Percentiles rank a stretch among this genome's conserved stretches.
Conservation (phyloP, 371 early-diverging fungal genomes). For the Basidiobolus heterosporus region DNA sequence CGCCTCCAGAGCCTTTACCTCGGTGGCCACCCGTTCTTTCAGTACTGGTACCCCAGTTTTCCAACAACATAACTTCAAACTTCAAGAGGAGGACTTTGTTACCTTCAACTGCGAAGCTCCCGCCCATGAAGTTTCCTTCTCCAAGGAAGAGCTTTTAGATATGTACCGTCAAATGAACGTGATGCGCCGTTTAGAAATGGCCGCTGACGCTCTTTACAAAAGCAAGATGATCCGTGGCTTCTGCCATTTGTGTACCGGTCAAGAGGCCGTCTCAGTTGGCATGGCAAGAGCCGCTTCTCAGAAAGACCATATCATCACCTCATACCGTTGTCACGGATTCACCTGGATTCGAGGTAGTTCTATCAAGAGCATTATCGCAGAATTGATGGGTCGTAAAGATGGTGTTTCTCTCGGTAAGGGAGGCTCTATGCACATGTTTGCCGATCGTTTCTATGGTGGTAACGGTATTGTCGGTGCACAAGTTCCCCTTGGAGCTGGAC, state of each 20-base stretch:
- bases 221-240: conserved; percentile 94
- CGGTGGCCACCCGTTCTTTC: too few relatives aligned
- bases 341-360: conserved; percentile 80
- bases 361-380: conserved; percentile 59
- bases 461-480: conserved; percentile 99
- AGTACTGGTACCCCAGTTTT: too few relatives aligned
- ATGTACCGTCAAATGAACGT: conserved; percentile 77
- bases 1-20: too few relatives aligned
- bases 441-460: conserved; percentile 93
- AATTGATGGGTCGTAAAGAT: conserved; percentile 61
- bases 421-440: conserved; percentile 99
- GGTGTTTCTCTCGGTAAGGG: conserved; percentile 97
- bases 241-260: conserved; percentile 98
- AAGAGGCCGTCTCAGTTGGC: conserved; percentile 95
- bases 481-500: conserved; percentile 93
- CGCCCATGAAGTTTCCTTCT: conserved; percentile 29
- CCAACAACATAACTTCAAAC: conserved; percentile 18
- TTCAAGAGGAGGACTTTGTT: conserved; percentile 40
- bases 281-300: conserved; percentile 76
- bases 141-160: conserved; percentile 52
- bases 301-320: conserved; percentile 90
- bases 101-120: conserved; percentile 52
- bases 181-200: conserved; percentile 88
- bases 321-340: conserved; percentile 98
- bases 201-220: conserved; percentile 90